Evolutionary conservation across 305 asterid genomes (phyloP).

Genomic region (Plantago rigida): DNA sequence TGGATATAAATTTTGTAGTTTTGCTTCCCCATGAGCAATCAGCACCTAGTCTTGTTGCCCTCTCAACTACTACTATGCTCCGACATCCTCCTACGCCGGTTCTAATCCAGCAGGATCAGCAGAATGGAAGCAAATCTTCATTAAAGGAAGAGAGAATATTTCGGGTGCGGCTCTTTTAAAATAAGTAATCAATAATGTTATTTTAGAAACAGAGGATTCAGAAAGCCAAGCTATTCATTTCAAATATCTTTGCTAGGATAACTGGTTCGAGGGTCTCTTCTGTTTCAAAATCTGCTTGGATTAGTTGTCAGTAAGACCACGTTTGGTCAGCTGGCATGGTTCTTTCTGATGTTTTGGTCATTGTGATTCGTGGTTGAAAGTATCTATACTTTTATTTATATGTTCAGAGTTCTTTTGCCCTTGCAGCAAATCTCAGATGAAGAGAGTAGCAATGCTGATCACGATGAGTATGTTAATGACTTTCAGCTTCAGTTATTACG

Average conservation of each 20-base stretch:
- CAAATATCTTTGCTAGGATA: neutral
- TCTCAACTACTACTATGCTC: slow-evolving; percentile 42
- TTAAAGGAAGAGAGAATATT: slow-evolving; percentile 41
- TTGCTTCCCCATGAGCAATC: slow-evolving; percentile 59
- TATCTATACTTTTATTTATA: no score
- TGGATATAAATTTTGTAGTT: slow-evolving; percentile 42
- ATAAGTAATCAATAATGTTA: neutral
- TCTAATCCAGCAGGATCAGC: slow-evolving; percentile 50
- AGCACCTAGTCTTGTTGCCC: slow-evolving; percentile 40
- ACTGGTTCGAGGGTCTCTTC: neutral
- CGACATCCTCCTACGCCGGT: slow-evolving; percentile 46
- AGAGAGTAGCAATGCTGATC: slow-evolving; percentile 31
- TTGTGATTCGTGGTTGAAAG: no score
- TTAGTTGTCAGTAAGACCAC: no score
- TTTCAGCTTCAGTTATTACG: slow-evolving; percentile 41
- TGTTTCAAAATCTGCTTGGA: no score
- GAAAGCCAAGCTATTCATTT: slow-evolving; percentile 5
- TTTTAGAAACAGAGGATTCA: neutral
- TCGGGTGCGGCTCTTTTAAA: slow-evolving; percentile 35
- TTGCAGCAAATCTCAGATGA: slow-evolving; percentile 25
- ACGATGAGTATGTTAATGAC: slow-evolving; percentile 33
- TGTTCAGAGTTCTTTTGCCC: no score
- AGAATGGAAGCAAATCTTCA: slow-evolving; percentile 35
- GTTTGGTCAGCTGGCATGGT: no score
- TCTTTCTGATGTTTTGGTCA: no score